Evolutionary conservation across 805 yeast species (phyloP).

Genomic region (Candida maltosa): DNA sequence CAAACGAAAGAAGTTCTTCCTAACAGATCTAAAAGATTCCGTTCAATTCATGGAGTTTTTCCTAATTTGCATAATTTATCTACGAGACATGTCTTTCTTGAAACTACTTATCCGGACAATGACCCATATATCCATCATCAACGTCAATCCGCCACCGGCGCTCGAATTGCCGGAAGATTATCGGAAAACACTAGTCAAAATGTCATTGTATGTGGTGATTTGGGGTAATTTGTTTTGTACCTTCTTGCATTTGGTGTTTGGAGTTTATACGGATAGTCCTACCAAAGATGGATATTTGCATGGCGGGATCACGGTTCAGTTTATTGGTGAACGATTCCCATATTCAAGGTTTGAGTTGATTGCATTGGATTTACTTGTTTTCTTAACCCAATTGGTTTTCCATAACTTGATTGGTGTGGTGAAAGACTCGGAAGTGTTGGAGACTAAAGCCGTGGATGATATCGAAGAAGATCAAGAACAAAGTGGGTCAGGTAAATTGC

Average conservation of each 20-base stretch:
- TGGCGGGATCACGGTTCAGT: conserved; percentile 34
- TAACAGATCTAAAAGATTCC: conserved; percentile 29
- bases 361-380: conserved; percentile 21
- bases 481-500: conserved; percentile 14
- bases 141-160: conserved; percentile 22
- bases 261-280: conserved; percentile 15
- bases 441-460: conserved; percentile 2
- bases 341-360: conserved; percentile 21
- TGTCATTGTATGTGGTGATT: conserved; percentile 21
- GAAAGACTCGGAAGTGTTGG: conserved; percentile 28
- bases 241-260: conserved; percentile 25
- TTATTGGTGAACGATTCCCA: conserved; percentile 37
- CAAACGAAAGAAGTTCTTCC: conserved; percentile 39
- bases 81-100: conserved; percentile 39
- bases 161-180: conserved; percentile 20
- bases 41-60: conserved; percentile 34
- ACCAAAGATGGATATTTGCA: conserved; percentile 19
- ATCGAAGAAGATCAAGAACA: conserved; percentile 7
- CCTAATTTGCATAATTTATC: conserved; percentile 33
- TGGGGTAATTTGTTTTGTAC: conserved; percentile 20
- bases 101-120: conserved; percentile 23
- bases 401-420: conserved; percentile 31
- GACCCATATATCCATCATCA: conserved; percentile 24
- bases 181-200: conserved; percentile 23
- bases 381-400: conserved; percentile 25